These are phyloP conservation scores for Starmerella stigmatis DNA, from an alignment of 805 yeast species.

Conservation along the genomic window DNA sequence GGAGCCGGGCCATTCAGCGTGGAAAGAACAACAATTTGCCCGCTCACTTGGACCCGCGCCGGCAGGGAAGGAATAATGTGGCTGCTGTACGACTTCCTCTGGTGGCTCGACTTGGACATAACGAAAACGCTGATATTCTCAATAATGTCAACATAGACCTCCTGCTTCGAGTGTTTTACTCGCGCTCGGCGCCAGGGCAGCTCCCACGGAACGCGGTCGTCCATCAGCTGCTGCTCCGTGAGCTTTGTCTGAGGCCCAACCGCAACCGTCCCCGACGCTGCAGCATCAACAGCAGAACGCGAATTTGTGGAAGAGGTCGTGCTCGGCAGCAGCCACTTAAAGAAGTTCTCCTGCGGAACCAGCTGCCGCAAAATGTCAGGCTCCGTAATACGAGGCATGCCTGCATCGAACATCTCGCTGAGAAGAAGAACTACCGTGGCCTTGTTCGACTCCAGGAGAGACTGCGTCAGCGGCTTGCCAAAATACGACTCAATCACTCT, in stretches of 20 bases:
- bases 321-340: slow-evolving; percentile 42
- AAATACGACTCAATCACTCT: slow-evolving; percentile 50
- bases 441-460: slow-evolving; percentile 55
- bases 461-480: slow-evolving; percentile 42
- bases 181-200: slow-evolving; percentile 70
- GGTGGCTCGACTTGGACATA: slow-evolving; percentile 27
- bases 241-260: background rate
- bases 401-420: slow-evolving; percentile 69
- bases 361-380: slow-evolving; percentile 56
- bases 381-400: slow-evolving; percentile 63
- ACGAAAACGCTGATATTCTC: slow-evolving; percentile 51
- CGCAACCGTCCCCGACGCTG: slow-evolving; percentile 3
- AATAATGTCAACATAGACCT: slow-evolving; percentile 69
- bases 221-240: slow-evolving; percentile 12
- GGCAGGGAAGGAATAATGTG: background rate
- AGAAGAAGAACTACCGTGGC: slow-evolving; percentile 62
- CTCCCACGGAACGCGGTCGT: slow-evolving; percentile 19
- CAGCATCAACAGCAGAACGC: slow-evolving; percentile 13
- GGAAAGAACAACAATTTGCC: slow-evolving; percentile 52
- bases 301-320: slow-evolving; percentile 5
- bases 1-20: slow-evolving; percentile 67
- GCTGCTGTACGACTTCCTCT: background rate
- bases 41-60: slow-evolving; percentile 39
- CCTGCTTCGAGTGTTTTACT: slow-evolving; percentile 68
- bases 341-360: slow-evolving; percentile 53